Evolutionary conservation across 2,329 filamentous ascomycete genomes (phyloP), one percentile per base, ranked within the genome.

Genomic region (Venturia effusa): DNA sequence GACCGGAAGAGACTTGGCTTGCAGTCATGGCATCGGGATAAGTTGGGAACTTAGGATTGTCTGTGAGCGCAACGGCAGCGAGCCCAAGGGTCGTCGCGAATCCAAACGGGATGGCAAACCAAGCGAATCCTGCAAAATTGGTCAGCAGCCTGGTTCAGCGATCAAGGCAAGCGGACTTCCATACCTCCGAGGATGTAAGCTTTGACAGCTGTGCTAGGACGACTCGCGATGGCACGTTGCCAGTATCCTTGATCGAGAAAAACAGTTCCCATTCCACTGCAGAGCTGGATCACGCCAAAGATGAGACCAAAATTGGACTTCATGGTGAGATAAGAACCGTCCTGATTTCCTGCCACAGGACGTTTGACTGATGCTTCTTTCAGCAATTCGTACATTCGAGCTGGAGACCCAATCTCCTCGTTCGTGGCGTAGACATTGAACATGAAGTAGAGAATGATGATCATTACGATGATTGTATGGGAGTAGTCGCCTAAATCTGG

Each of bases 81-180:
- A 81, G 72, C 7, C 79, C 79, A 60, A 80, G 70, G 1, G 77
- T 78, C 1, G 79, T 80, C 0, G 77, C 74, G 66, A 79, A 76
- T 1, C 75, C 74, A 59, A 79, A 80, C 0, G 79, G 79, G n/a
- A 81, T 79, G 4, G 76, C 79, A 65, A 80, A 80, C 74, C 78
- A 80, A 3, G 77, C 78, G 7, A 81, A 68, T 0, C 78, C 78
- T 22, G 27, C 77, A 78, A 3, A 81, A 70, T 10, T 57, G 10
- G 13, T 57, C 4, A 51, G 45, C 45, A 4, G 17, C 5, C 3
- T 51, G 10, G 13, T 15, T 10, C 10, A 24, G 6, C 27, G 11
- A 67, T 19, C 3, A 5, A 2, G 13, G 6, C 13, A 11, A 19
- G 34, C 13, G 11, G 13, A 11, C 8, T 0, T 34, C 7, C 15